Percentiles rank a stretch among this genome's conserved stretches.
phyloP scores from a whole-genome alignment of 192 early-diverging fungal species.

The Umbelopsis ramanniana region DNA sequence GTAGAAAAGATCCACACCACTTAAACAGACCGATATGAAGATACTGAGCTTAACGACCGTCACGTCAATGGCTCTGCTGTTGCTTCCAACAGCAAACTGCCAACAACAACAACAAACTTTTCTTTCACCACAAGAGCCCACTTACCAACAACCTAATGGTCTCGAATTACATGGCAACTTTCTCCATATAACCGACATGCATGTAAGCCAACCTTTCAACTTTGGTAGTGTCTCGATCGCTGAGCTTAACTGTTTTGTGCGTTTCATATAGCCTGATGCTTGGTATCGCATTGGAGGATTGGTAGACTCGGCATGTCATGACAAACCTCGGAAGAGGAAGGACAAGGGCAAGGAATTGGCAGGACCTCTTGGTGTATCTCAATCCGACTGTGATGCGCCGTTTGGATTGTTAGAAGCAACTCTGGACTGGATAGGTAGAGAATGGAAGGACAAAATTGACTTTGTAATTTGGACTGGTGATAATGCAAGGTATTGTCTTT shows the following conservation, averaged over 20 bases:
- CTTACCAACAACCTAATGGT: neutral
- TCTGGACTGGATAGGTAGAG: conserved; percentile 57
- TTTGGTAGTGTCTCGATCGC: neutral
- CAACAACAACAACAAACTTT: neutral
- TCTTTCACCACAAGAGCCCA: neutral
- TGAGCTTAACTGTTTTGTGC: neutral
- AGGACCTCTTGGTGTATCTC: conserved; percentile 63
- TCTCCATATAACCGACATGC: conserved; percentile 79
- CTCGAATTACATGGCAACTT: conserved; percentile 53
- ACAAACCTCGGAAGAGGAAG: conserved; percentile 27
- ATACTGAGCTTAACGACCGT: neutral
- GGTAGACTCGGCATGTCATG: conserved; percentile 65
- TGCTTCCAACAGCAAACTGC: conserved; percentile 4
- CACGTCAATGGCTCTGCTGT: neutral
- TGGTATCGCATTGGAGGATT: conserved; percentile 61
- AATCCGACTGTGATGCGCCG: conserved; percentile 69
- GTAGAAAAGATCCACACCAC: too few relatives aligned
- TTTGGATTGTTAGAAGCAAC: conserved; percentile 61
- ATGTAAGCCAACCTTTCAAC: conserved; percentile 36
- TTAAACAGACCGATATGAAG: neutral
- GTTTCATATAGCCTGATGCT: conserved; percentile 50
- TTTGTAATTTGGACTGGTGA: conserved; percentile 84
- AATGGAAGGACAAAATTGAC: conserved; percentile 59
- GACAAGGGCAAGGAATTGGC: conserved; percentile 32
- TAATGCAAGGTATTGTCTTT: conserved; percentile 59